phyloP scores from a whole-genome alignment of 2,329 filamentous ascomycete genomes.

The Calonectria pseudoreteaudii region DNA sequence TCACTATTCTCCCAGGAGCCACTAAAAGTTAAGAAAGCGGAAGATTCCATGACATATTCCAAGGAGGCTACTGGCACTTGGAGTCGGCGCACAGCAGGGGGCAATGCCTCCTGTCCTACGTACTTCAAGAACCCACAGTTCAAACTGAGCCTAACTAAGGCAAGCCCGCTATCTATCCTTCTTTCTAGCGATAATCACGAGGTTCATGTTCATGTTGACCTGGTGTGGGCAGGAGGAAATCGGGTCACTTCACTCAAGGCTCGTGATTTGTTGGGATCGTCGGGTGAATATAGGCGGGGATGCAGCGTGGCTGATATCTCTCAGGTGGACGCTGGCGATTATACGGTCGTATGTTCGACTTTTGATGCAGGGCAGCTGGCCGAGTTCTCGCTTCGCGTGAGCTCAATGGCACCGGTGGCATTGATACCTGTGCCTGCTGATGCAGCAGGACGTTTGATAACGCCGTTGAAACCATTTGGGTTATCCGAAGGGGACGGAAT shows the following conservation, averaged over 20 bases:
- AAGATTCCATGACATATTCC: conserved; percentile 68
- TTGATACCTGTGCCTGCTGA: conserved; percentile 76
- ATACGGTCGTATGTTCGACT: conserved; percentile 91
- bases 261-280: conserved; percentile 84
- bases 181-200: conserved; percentile 76
- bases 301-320: conserved; percentile 76
- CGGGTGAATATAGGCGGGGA: conserved; percentile 88
- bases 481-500: conserved; percentile 58
- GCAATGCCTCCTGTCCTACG: conserved; percentile 79
- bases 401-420: conserved; percentile 67
- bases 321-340: conserved; percentile 76
- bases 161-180: conserved; percentile 77
- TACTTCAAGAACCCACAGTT: conserved; percentile 94
- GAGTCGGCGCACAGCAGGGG: conserved; percentile 84
- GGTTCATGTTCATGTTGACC: conserved; percentile 84
- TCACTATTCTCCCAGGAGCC: conserved; percentile 80
- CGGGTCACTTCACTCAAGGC: conserved; percentile 77
- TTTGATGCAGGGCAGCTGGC: conserved; percentile 85
- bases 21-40: conserved; percentile 72
- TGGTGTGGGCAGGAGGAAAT: conserved; percentile 82
- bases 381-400: conserved; percentile 80
- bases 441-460: conserved; percentile 78
- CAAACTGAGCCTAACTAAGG: conserved; percentile 67
- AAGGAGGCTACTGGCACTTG: conserved; percentile 75
- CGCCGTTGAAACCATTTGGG: conserved; percentile 66